Evolutionary conservation across 352 stramenopile species (phyloP).

Genomic region (Globisporangium barbulae): DNA sequence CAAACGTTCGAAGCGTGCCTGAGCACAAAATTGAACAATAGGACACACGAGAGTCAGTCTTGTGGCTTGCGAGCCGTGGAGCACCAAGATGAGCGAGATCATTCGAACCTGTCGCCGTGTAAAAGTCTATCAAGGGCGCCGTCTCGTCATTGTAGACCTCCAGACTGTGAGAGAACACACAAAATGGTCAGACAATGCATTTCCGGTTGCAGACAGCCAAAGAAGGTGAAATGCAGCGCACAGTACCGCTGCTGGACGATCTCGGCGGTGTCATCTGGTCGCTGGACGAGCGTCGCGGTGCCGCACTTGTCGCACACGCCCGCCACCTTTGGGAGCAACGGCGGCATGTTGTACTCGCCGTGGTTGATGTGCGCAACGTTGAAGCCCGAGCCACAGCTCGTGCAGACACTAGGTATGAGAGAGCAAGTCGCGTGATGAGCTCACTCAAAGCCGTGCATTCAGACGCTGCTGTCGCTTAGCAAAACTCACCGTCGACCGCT

Average conservation of each 20-base stretch:
- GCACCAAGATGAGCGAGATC: not conserved
- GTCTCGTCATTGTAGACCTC: conserved; percentile 90
- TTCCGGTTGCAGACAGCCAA: too few species aligned
- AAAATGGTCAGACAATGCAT: not conserved
- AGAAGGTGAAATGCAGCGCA: too few species aligned
- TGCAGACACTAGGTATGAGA: conserved; percentile 54
- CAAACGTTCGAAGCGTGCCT: conserved; percentile 72
- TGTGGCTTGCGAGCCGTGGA: not conserved
- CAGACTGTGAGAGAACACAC: conserved; percentile 31
- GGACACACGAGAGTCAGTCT: not conserved
- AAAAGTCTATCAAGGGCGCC: conserved; percentile 84
- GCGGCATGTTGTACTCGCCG: conserved; percentile 88
- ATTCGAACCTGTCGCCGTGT: conserved; percentile 46
- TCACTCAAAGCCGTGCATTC: not conserved
- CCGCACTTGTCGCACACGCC: conserved; percentile 82
- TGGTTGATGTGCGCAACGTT: conserved; percentile 88
- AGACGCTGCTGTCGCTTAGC: not conserved
- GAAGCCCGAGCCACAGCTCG: conserved; percentile 78
- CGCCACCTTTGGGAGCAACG: conserved; percentile 82
- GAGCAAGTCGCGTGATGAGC: not conserved
- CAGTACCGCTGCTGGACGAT: conserved; percentile 73
- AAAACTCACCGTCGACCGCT: conserved; percentile 67
- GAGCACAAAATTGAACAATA: not conserved
- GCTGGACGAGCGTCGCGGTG: conserved; percentile 66
- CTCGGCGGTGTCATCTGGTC: conserved; percentile 75